Percentiles rank a stretch among this genome's conserved stretches.
Conservation (phyloP, 1,284 basidiomycete species). For the Sporisorium sorghi region DNA sequence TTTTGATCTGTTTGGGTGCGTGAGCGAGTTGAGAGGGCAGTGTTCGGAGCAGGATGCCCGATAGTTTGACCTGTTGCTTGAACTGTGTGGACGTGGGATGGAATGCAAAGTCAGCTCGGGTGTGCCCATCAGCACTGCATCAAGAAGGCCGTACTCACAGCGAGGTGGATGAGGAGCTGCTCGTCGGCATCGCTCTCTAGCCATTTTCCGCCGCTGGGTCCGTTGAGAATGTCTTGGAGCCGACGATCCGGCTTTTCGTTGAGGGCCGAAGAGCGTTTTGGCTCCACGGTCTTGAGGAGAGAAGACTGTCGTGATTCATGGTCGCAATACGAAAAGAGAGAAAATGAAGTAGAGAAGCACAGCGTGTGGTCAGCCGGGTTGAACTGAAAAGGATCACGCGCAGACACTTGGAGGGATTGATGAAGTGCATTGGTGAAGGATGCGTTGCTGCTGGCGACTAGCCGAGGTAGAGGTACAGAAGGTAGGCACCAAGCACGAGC, state of each 20-base stretch:
- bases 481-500: slow-evolving; percentile 47
- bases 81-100: slow-evolving; percentile 72
- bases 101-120: background rate
- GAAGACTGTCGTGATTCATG: slow-evolving; percentile 70
- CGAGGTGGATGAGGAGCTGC: slow-evolving; percentile 72
- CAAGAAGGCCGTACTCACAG: slow-evolving; percentile 18
- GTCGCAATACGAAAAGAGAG: slow-evolving; percentile 1
- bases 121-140: background rate
- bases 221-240: slow-evolving; percentile 73
- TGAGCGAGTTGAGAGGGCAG: slow-evolving; percentile 29
- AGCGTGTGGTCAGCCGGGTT: slow-evolving; percentile 26
- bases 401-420: slow-evolving; percentile 12
- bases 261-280: slow-evolving; percentile 76
- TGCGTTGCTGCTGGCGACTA: slow-evolving; percentile 17
- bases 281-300: slow-evolving; percentile 76
- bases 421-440: slow-evolving; percentile 10
- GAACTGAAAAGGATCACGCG: slow-evolving; percentile 14
- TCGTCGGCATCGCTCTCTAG: slow-evolving; percentile 84
- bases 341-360: slow-evolving; percentile 6
- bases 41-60: slow-evolving; percentile 77
- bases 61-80: slow-evolving; percentile 81
- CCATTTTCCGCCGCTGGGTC: slow-evolving; percentile 73
- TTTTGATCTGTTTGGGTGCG: slow-evolving; percentile 51
- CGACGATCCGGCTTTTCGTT: slow-evolving; percentile 78
- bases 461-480: slow-evolving; percentile 47